Conservation (phyloP, 2,329 filamentous ascomycete genomes). For the Trichoderma sp. region DNA sequence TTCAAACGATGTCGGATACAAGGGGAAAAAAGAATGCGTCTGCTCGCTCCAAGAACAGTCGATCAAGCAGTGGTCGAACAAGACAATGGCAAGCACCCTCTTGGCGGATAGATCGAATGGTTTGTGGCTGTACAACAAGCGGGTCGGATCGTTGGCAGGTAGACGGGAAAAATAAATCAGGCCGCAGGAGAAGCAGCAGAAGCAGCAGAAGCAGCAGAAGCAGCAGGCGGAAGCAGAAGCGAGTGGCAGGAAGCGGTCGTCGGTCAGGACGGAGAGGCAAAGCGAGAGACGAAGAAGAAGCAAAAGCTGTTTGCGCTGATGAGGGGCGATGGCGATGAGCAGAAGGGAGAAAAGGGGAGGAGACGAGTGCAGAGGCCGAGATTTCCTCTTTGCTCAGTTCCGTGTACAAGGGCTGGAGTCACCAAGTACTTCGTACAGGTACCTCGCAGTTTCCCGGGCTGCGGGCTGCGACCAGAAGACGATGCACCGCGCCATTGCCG, state of each 20-base stretch:
- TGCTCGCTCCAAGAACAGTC: background rate
- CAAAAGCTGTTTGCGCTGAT: background rate
- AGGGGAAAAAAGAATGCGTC: background rate
- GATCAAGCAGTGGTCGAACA: background rate
- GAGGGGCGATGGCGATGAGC: constrained; percentile 9
- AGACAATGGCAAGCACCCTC: background rate
- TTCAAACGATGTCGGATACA: background rate
- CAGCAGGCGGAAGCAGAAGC: constrained; percentile 13
- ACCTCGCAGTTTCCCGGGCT: background rate
- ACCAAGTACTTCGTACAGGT: background rate
- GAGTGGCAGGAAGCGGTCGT: constrained; percentile 20
- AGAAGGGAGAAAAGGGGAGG: constrained; percentile 18
- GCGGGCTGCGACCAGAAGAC: constrained; percentile 1
- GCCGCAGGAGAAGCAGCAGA: background rate
- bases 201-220: background rate
- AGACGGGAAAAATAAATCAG: constrained; percentile 2
- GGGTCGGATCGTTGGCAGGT: constrained; percentile 18
- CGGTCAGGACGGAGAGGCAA: constrained; percentile 13
- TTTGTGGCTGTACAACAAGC: constrained; percentile 18
- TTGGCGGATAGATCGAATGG: constrained; percentile 6
- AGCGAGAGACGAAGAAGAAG: constrained; percentile 24
- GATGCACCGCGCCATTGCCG: background rate
- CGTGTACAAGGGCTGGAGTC: background rate
- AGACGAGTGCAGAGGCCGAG: constrained; percentile 47
- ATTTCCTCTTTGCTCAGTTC: background rate